A percentile compares a stretch with the other conserved stretches of the same genome.
Evolutionary conservation across 129 eudicot genomes (phyloP).

Genomic region (Oenanthe sinensis): DNA sequence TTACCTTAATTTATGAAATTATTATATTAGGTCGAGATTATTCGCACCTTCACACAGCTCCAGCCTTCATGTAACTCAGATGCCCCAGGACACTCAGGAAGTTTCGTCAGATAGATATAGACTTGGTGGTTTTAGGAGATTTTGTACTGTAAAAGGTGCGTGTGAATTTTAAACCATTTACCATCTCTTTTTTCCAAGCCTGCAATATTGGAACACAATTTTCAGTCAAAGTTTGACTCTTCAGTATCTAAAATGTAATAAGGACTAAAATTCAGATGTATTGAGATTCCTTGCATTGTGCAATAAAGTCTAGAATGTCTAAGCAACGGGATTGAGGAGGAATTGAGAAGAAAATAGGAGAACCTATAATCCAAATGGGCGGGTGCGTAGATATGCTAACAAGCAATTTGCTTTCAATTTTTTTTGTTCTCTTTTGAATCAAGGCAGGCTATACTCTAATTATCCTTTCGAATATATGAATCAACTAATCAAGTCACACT

Average conservation of each 20-base stretch:
- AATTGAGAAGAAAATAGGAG: background rate
- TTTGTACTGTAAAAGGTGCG: constrained; percentile 68
- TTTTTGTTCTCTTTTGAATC: background rate
- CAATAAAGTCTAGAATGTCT: background rate
- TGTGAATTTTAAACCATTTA: constrained; percentile 15
- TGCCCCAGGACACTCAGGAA: constrained; percentile 33
- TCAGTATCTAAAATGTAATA: background rate
- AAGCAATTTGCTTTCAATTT: background rate
- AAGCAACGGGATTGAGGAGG: background rate
- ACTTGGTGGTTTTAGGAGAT: constrained; percentile 43
- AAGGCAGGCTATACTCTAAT: background rate
- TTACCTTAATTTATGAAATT: background rate
- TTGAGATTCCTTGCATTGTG: background rate
- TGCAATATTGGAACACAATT: background rate
- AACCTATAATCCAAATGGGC: background rate
- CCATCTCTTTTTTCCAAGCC: background rate
- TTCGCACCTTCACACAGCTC: constrained; percentile 54
- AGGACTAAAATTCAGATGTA: background rate
- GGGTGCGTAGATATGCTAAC: background rate
- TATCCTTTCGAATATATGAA: background rate
- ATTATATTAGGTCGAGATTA: constrained; percentile 9
- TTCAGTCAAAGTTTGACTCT: background rate
- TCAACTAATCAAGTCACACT: background rate
- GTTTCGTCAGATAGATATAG: constrained; percentile 28
- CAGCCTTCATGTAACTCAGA: constrained; percentile 43